phyloP scores from a whole-genome alignment of 768 basidiomycete genomes.

The Psilocybe azurescens region DNA sequence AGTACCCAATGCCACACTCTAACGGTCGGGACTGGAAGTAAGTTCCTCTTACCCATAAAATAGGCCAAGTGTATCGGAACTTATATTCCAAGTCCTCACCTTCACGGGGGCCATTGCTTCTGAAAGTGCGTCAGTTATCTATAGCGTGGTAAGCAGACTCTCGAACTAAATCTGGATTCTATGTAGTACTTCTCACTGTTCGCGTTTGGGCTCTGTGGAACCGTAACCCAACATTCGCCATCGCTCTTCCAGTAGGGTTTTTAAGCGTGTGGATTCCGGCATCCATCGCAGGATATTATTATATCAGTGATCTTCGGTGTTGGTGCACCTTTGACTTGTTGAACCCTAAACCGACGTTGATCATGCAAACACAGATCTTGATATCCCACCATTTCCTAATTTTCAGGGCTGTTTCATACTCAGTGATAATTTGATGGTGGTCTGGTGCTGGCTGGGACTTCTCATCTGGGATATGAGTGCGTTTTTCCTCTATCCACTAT shows the following conservation, averaged over 20 bases:
- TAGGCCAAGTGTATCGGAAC: neutral
- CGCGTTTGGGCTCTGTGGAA: conserved; percentile 10
- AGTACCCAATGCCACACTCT: neutral
- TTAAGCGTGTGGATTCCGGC: conserved; percentile 1
- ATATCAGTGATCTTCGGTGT: neutral
- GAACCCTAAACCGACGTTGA: neutral
- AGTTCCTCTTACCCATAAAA: neutral
- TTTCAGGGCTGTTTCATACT: neutral
- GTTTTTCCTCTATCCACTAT: neutral
- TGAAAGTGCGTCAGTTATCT: conserved; percentile 2
- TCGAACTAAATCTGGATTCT: neutral
- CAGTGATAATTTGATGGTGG: neutral
- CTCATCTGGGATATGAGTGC: conserved; percentile 1
- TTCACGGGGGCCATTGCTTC: conserved; percentile 4
- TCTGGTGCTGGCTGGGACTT: neutral
- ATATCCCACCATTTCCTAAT: neutral
- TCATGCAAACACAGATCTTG: neutral
- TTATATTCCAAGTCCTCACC: neutral
- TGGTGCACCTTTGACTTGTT: neutral
- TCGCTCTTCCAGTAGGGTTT: neutral
- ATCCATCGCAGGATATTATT: neutral
- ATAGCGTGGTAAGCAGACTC: neutral
- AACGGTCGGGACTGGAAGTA: conserved; percentile 1
- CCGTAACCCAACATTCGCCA: neutral
- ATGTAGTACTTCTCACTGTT: conserved; percentile 5